A percentile compares a stretch with the other conserved stretches of the same genome.
phyloP scores from a whole-genome alignment of 1,139 yeast genomes.

The Yarrowia galli region DNA sequence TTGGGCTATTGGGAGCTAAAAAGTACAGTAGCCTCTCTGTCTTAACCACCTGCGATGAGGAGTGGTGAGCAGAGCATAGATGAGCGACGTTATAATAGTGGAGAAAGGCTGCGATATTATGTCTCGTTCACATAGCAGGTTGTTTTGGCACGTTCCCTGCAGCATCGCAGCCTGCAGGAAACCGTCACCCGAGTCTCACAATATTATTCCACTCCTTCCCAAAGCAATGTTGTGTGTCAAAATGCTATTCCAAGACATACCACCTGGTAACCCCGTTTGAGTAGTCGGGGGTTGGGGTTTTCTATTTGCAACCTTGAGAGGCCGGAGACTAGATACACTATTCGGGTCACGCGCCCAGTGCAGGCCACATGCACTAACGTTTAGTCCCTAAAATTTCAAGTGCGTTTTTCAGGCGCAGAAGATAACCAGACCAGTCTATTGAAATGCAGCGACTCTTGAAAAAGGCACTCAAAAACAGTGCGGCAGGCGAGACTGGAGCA shows the following conservation, averaged over 20 bases:
- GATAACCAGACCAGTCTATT: not conserved
- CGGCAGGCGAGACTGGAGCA: conserved; percentile 6
- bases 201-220: not conserved
- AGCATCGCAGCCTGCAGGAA: conserved; percentile 10
- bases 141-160: conserved; percentile 3
- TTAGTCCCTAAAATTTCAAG: conserved; percentile 22
- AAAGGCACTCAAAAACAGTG: conserved; percentile 34
- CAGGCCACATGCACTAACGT: conserved; percentile 15
- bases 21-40: not conserved
- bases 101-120: no score
- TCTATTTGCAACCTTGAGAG: no score
- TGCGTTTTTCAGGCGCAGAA: conserved; percentile 34
- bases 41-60: not conserved
- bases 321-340: not conserved
- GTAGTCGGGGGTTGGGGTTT: conserved; percentile 15
- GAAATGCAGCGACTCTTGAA: conserved; percentile 32
- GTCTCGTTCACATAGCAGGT: not conserved
- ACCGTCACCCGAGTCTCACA: conserved; percentile 7
- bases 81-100: not conserved
- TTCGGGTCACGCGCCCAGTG: conserved; percentile 24
- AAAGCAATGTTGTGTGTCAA: conserved; percentile 5
- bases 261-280: not conserved
- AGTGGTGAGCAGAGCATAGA: not conserved
- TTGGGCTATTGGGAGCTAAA: not conserved
- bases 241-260: conserved; percentile 17